Evolutionary conservation across 345 rosid genomes (phyloP).

Genomic region (Lepidium aucheri): DNA sequence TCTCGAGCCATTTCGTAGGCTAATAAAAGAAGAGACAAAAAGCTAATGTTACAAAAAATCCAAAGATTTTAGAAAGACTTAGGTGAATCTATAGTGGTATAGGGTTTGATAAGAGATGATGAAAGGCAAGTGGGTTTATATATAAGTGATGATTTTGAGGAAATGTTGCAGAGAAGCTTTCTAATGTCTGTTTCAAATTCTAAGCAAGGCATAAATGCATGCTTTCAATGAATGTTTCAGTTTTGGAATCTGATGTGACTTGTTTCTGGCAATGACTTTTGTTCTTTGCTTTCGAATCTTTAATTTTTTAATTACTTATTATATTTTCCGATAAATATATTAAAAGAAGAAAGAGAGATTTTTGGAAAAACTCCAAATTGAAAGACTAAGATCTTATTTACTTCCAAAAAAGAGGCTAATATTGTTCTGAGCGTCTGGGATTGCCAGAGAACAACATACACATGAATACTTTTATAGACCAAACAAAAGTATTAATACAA

Average conservation of each 20-base stretch:
- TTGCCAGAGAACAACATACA: slow-evolving; percentile 13
- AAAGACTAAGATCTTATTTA: slow-evolving; percentile 18
- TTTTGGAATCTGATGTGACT: slow-evolving; percentile 27
- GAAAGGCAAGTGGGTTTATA: slow-evolving; percentile 35
- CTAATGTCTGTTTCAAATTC: slow-evolving; percentile 32
- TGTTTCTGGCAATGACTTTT: slow-evolving; percentile 17
- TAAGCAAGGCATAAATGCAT: slow-evolving; percentile 60
- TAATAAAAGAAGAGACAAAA: neutral
- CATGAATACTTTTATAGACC: slow-evolving; percentile 20
- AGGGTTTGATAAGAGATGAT: slow-evolving; percentile 19
- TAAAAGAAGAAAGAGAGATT: slow-evolving; percentile 6
- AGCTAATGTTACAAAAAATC: neutral
- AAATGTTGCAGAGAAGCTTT: slow-evolving; percentile 56
- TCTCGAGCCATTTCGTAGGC: slow-evolving; percentile 16
- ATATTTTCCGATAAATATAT: neutral
- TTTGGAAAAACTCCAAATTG: neutral
- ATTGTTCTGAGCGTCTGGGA: slow-evolving; percentile 9
- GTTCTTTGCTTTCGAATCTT: slow-evolving; percentile 22
- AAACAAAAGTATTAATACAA: slow-evolving; percentile 23
- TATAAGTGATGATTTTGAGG: slow-evolving; percentile 31
- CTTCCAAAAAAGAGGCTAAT: slow-evolving; percentile 11
- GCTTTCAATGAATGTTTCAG: slow-evolving; percentile 14
- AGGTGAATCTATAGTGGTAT: neutral
- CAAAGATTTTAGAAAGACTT: neutral
- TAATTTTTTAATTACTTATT: neutral